phyloP scores from a whole-genome alignment of 139 green algal genomes.

The Chlorella sorokiniana region DNA sequence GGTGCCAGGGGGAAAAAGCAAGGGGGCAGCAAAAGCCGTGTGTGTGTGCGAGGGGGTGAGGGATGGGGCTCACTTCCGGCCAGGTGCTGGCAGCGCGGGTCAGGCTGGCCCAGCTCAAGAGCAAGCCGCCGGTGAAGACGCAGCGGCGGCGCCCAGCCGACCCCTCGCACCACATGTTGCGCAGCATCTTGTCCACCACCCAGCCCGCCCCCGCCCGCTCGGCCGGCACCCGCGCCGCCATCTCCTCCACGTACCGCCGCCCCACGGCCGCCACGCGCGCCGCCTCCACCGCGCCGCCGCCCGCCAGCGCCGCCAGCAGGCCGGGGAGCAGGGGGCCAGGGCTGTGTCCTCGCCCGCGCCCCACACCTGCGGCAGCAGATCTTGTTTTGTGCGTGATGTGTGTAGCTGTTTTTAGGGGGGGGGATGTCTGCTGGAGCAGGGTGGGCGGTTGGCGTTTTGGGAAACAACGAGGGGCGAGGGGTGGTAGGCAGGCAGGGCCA shows the following conservation, averaged over 20 bases:
- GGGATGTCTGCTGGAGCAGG: too few species aligned
- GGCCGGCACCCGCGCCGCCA: constrained; percentile 32
- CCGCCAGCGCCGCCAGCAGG: constrained; percentile 47
- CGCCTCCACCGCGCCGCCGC: neutral
- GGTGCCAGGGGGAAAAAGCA: too few species aligned
- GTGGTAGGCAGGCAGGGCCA: too few species aligned
- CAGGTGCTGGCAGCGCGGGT: too few species aligned
- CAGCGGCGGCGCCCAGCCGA: neutral
- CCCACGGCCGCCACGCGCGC: constrained; percentile 26
- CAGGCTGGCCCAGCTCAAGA: too few species aligned
- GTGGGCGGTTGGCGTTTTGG: too few species aligned
- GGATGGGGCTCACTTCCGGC: too few species aligned
- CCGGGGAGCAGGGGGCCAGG: constrained; percentile 60
- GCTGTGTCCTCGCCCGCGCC: constrained; percentile 72
- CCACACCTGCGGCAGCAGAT: constrained; percentile 17
- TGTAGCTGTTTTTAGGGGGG: too few species aligned
- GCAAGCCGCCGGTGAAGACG: too few species aligned
- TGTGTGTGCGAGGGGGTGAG: too few species aligned
- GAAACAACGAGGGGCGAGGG: too few species aligned
- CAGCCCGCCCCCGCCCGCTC: neutral
- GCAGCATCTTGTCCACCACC: constrained; percentile 88
- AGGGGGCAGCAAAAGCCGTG: too few species aligned
- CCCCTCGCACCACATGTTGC: constrained; percentile 59
- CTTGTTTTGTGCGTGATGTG: neutral
- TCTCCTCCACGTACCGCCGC: constrained; percentile 42